A percentile compares a stretch with the other conserved stretches of the same genome.
Evolutionary conservation across 2,329 filamentous ascomycete species (phyloP).

Genomic region (Trichoderma semiorbis): DNA sequence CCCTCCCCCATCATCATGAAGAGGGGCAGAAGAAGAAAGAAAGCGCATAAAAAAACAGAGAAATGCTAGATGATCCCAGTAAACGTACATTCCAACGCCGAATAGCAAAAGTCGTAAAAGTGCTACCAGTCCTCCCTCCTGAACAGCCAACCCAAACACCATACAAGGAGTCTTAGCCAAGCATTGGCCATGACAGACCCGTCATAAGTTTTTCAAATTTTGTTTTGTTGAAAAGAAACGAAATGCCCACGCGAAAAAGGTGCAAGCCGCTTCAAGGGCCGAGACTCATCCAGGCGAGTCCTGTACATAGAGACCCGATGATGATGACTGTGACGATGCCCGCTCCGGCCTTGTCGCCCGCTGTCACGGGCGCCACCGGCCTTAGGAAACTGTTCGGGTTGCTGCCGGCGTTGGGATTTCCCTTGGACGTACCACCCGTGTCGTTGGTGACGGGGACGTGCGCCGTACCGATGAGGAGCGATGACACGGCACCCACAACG

Average conservation of each 20-base stretch:
- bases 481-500: constrained; percentile 53
- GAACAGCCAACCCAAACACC: constrained; percentile 8
- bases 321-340: constrained; percentile 47
- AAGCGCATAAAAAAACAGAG: not conserved
- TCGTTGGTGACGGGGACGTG: constrained; percentile 42
- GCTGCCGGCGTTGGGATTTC: constrained; percentile 42
- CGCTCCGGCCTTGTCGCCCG: constrained; percentile 46
- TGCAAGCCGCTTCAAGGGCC: constrained; percentile 27
- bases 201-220: not conserved
- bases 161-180: not conserved
- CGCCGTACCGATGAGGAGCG: constrained; percentile 44
- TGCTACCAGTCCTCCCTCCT: not conserved
- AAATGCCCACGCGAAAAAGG: not conserved
- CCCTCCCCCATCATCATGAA: not conserved
- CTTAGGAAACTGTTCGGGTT: constrained; percentile 35
- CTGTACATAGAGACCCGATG: constrained; percentile 36
- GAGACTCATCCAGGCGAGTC: constrained; percentile 49
- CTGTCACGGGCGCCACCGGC: constrained; percentile 36
- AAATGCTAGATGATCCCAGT: not conserved
- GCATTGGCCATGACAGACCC: not conserved
- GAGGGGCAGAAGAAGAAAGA: not conserved
- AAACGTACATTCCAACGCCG: constrained; percentile 16
- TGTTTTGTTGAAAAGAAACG: not conserved
- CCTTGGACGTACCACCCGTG: constrained; percentile 51
- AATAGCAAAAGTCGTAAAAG: not conserved